These are phyloP conservation scores for Dendrobium officinale DNA, from an alignment of 106 monocot genomes.

Conservation along the genomic window DNA sequence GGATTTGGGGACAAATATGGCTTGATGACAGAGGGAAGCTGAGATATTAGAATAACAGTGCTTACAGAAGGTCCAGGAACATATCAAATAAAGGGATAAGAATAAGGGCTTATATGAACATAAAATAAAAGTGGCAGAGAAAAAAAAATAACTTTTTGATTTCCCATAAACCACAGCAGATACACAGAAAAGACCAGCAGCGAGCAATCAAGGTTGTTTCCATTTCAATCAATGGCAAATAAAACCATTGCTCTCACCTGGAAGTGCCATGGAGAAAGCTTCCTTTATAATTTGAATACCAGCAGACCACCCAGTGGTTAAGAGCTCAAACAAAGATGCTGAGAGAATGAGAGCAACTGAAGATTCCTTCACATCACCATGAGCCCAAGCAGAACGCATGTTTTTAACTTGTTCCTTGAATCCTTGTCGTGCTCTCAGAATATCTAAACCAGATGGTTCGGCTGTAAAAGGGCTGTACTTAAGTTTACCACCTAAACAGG, in stretches of 20 bases:
- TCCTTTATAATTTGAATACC: conserved; percentile 70
- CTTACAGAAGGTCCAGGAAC: not conserved
- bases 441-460: conserved; percentile 36
- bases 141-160: not conserved
- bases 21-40: not conserved
- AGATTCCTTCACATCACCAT: conserved; percentile 55
- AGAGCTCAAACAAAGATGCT: conserved; percentile 77
- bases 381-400: conserved; percentile 51
- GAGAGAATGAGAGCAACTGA: conserved; percentile 68
- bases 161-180: not conserved
- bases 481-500: conserved; percentile 50
- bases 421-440: conserved; percentile 75
- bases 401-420: conserved; percentile 75
- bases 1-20: not conserved
- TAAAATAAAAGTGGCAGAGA: not conserved
- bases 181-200: not conserved
- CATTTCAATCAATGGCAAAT: not conserved
- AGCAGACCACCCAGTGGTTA: conserved; percentile 47
- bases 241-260: conserved; percentile 36
- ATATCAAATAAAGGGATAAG: not conserved
- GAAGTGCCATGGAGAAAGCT: conserved; percentile 64
- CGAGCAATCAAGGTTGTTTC: not conserved
- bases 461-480: conserved; percentile 55
- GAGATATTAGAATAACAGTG: not conserved
- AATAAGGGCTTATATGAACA: not conserved